Base-by-base conservation (phyloP, 106 monocot genomes). In the Triglochin maritima region DNA sequence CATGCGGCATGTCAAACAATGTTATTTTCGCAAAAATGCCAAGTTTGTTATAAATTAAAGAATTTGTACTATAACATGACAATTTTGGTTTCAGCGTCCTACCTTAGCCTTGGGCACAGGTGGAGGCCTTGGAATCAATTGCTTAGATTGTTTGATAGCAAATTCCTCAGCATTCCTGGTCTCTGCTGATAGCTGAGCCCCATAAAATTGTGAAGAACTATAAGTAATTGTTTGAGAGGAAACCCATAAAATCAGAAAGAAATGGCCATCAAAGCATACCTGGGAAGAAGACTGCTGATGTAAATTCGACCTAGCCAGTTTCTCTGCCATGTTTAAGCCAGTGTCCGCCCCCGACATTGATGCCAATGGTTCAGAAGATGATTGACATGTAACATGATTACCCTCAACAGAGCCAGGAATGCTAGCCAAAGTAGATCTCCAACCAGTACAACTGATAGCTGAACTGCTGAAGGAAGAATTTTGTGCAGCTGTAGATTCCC, bases 251-350 rank as follows among this genome's bases (percentile, higher is more conserved):
- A 29, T 29, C 29, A 29, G 29, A 29, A 29, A 29, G 29, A 29
- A 29, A 29, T 29, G 29, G 29, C 29, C 29, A 57, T 10, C n/a
- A n/a, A 4, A 70, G 47, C 7, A 14, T 68, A 86, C 90, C 86
- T 86, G 77, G 6, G 79, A 65, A 58, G 69, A 10, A 6, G 61
- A 48, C 62, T 66, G 79, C 69, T 52, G 62, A 13, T 77, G 74
- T 61, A 67, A 65, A 49, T 81, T 81, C 44, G 59, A 76, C 48
- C 86, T 86, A 63, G 76, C 86, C 80, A 90, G 61, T 74, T 86
- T 69, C 63, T 84, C 83, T 15, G 89, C 83, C 86, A 89, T 89
- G 66, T 83, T 89, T 66, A 89, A 81, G 49, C 89, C 78, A 44
- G 78, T 74, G 0, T 43, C 17, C 15, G 63, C 51, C 11, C 47